phyloP scores from a whole-genome alignment of 495 filamentous ascomycete species.

The Talaromyces ruber region DNA sequence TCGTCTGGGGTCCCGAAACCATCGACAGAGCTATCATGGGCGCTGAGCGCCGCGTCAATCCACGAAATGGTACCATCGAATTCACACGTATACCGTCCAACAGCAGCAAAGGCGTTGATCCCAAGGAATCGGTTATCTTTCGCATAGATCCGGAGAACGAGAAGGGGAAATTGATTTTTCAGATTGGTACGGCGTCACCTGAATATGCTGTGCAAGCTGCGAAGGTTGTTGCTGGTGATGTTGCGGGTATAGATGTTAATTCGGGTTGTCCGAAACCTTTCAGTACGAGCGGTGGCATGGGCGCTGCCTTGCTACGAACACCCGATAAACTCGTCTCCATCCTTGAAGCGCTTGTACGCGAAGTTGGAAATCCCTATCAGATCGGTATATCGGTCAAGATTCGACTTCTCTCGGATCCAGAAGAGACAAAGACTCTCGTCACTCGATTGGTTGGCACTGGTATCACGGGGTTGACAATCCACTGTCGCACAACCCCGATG shows the following conservation, averaged over 20 bases:
- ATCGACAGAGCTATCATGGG: slow-evolving; percentile 88
- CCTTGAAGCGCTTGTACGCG: slow-evolving; percentile 66
- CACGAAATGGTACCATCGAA: slow-evolving; percentile 67
- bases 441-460: slow-evolving; percentile 68
- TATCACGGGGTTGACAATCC: slow-evolving; percentile 84
- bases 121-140: slow-evolving; percentile 69
- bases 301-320: slow-evolving; percentile 74
- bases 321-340: slow-evolving; percentile 80
- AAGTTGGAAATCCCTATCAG: slow-evolving; percentile 64
- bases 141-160: slow-evolving; percentile 72
- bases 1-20: slow-evolving; percentile 97
- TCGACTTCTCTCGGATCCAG: slow-evolving; percentile 67
- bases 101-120: slow-evolving; percentile 32
- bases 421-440: slow-evolving; percentile 66
- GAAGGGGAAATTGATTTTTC: slow-evolving; percentile 67
- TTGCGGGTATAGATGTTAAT: slow-evolving; percentile 93
- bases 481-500: slow-evolving; percentile 96
- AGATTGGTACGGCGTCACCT: slow-evolving; percentile 79
- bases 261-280: slow-evolving; percentile 97
- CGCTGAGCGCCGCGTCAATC: slow-evolving; percentile 64
- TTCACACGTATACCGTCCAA: slow-evolving; percentile 70
- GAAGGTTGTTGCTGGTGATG: slow-evolving; percentile 71
- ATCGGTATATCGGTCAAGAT: slow-evolving; percentile 97
- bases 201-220: slow-evolving; percentile 76
- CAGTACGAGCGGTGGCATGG: slow-evolving; percentile 86